These are phyloP conservation scores for Coemansia sp. DNA, from an alignment of 192 early-diverging fungal genomes.

Conservation along the genomic window DNA sequence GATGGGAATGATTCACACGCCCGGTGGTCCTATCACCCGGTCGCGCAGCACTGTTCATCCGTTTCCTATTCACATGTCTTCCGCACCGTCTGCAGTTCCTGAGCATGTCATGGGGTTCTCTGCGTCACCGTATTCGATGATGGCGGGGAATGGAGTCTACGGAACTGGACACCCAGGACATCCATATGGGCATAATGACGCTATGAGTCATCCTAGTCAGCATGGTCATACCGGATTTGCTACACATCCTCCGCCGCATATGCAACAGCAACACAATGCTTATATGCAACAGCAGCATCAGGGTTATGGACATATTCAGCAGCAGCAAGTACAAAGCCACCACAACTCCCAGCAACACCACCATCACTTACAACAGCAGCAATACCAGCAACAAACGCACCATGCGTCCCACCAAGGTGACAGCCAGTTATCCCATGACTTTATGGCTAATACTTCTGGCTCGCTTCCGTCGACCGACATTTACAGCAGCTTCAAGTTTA, in stretches of 20 bases:
- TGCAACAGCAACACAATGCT: slow-evolving; percentile 14
- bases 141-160: slow-evolving; percentile 28
- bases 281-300: slow-evolving; percentile 16
- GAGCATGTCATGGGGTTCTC: slow-evolving; percentile 47
- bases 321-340: slow-evolving; percentile 10
- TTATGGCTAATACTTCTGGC: slow-evolving; percentile 21
- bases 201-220: slow-evolving; percentile 8
- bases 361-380: slow-evolving; percentile 10
- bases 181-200: slow-evolving; percentile 11
- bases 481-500: slow-evolving; percentile 48
- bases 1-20: slow-evolving; percentile 24
- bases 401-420: slow-evolving; percentile 7
- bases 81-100: slow-evolving; percentile 9
- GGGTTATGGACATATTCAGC: slow-evolving; percentile 12
- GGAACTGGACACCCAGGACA: slow-evolving; percentile 8
- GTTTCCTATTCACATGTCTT: slow-evolving; percentile 40
- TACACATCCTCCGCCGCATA: slow-evolving; percentile 6
- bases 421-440: slow-evolving; percentile 25
- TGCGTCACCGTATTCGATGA: slow-evolving; percentile 50
- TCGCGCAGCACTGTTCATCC: slow-evolving; percentile 47
- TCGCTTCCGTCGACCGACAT: slow-evolving; percentile 34
- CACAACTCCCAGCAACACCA: slow-evolving; percentile 21
- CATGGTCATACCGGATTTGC: slow-evolving; percentile 1
- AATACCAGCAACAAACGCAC: slow-evolving; percentile 17
- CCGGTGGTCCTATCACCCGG: slow-evolving; percentile 43